Evolutionary conservation across 768 basidiomycete species (phyloP).

Genomic region (Glaciozyma antarctica): DNA sequence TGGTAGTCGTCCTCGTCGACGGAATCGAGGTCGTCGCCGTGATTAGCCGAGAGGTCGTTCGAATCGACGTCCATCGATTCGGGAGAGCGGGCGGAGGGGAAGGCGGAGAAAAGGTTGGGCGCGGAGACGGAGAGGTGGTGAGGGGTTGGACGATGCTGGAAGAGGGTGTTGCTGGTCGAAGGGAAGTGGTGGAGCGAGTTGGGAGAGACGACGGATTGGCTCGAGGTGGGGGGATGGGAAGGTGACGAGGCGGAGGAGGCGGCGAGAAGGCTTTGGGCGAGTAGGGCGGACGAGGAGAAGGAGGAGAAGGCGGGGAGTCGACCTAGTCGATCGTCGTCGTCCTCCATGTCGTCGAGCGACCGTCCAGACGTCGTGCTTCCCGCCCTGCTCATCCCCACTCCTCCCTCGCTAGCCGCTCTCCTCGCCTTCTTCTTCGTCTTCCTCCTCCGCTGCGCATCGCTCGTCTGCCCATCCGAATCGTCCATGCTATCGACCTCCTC

Average conservation of each 20-base stretch:
- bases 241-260: constrained; percentile 6
- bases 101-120: constrained; percentile 29
- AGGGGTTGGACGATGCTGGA: constrained; percentile 1
- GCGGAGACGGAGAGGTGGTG: constrained; percentile 23
- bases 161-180: background rate
- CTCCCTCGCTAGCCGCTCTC: constrained; percentile 25
- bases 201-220: constrained; percentile 21
- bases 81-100: constrained; percentile 13
- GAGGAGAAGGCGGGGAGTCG: constrained; percentile 12
- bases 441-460: constrained; percentile 20
- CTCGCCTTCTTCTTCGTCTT: constrained; percentile 30
- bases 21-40: constrained; percentile 3
- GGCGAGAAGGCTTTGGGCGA: constrained; percentile 26
- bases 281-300: constrained; percentile 19
- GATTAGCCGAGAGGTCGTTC: background rate
- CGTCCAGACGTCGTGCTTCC: constrained; percentile 15
- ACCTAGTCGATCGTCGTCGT: background rate
- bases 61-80: constrained; percentile 25
- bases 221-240: background rate
- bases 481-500: constrained; percentile 25
- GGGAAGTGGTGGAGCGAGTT: constrained; percentile 21
- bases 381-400: constrained; percentile 2
- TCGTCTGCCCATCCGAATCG: constrained; percentile 27
- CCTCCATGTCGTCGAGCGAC: background rate
- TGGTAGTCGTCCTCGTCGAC: constrained; percentile 33